Evolutionary conservation across 2,329 filamentous ascomycete species (phyloP).

Genomic region (Sphaerulina populicola): DNA sequence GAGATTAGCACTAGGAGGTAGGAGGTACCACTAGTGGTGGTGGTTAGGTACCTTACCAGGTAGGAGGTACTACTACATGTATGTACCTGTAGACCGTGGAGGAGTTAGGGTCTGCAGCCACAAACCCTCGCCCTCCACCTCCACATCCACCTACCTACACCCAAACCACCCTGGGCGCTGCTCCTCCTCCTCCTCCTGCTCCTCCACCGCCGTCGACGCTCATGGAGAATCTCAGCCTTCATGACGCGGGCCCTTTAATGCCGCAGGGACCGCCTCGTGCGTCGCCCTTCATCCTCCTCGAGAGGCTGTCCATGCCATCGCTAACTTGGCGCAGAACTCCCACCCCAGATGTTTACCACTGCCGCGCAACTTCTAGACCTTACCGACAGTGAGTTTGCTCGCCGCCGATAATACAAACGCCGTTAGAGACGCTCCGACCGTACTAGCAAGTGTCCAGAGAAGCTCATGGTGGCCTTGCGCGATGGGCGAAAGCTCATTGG

Average conservation of each 20-base stretch:
- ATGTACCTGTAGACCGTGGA: too few relatives aligned
- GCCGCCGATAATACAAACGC: slow-evolving; percentile 28
- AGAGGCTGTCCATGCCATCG: too few relatives aligned
- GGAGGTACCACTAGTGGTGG: too few relatives aligned
- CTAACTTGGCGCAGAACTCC: slow-evolving; percentile 1
- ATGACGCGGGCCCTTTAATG: slow-evolving; percentile 27
- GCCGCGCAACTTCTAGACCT: slow-evolving; percentile 91
- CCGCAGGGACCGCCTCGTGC: slow-evolving; percentile 15
- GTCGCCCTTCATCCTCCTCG: too few relatives aligned
- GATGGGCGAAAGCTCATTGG: slow-evolving; percentile 92
- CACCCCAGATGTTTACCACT: slow-evolving; percentile 94
- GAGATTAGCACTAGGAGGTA: too few relatives aligned
- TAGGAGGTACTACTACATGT: too few relatives aligned
- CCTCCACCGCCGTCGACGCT: slow-evolving; percentile 1
- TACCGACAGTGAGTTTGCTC: slow-evolving; percentile 69
- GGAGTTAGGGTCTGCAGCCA: not conserved
- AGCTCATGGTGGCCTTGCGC: slow-evolving; percentile 81
- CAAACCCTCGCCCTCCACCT: not conserved
- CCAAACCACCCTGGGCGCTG: not conserved
- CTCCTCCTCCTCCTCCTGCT: not conserved
- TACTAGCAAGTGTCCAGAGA: slow-evolving; percentile 55
- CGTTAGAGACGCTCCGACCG: slow-evolving; percentile 4
- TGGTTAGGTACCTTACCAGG: too few relatives aligned
- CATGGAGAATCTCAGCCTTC: slow-evolving; percentile 32
- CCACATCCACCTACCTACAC: slow-evolving; percentile 1